phyloP scores from a whole-genome alignment of 768 basidiomycete genomes.

The Boletus subparvulus region DNA sequence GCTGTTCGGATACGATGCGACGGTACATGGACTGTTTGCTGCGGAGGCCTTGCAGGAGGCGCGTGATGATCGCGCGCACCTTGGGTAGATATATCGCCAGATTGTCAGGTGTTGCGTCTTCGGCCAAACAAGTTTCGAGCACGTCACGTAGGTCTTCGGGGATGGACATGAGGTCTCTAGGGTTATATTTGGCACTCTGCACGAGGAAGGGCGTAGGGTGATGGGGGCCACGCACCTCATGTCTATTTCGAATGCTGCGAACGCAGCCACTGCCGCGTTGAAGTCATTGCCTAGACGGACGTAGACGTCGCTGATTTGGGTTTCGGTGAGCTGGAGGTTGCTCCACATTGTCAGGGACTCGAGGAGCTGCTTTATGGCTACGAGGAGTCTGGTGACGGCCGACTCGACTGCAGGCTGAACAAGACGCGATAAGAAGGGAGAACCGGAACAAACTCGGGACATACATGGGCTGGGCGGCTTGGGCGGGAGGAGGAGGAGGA shows the following conservation, averaged over 20 bases:
- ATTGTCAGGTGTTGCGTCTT: slow-evolving; percentile 82
- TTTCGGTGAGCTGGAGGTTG: slow-evolving; percentile 64
- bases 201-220: slow-evolving; percentile 16
- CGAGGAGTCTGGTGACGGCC: slow-evolving; percentile 87
- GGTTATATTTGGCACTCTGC: slow-evolving; percentile 14
- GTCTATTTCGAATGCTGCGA: slow-evolving; percentile 78
- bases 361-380: slow-evolving; percentile 93
- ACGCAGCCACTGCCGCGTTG: slow-evolving; percentile 89
- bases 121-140: slow-evolving; percentile 88
- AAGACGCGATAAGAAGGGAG: neutral
- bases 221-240: slow-evolving; percentile 71
- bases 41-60: slow-evolving; percentile 89
- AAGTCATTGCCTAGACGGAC: slow-evolving; percentile 97
- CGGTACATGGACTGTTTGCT: slow-evolving; percentile 89
- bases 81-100: slow-evolving; percentile 87
- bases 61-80: slow-evolving; percentile 90
- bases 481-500: slow-evolving; percentile 25
- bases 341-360: slow-evolving; percentile 89
- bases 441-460: slow-evolving; percentile 4
- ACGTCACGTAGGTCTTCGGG: slow-evolving; percentile 87
- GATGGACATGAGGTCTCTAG: slow-evolving; percentile 82
- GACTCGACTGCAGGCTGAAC: slow-evolving; percentile 79
- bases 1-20: slow-evolving; percentile 63
- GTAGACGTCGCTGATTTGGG: slow-evolving; percentile 93
- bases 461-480: slow-evolving; percentile 24